phyloP scores from a whole-genome alignment of 2,329 filamentous ascomycete species.

The Chrysosporium queenslandicum region DNA sequence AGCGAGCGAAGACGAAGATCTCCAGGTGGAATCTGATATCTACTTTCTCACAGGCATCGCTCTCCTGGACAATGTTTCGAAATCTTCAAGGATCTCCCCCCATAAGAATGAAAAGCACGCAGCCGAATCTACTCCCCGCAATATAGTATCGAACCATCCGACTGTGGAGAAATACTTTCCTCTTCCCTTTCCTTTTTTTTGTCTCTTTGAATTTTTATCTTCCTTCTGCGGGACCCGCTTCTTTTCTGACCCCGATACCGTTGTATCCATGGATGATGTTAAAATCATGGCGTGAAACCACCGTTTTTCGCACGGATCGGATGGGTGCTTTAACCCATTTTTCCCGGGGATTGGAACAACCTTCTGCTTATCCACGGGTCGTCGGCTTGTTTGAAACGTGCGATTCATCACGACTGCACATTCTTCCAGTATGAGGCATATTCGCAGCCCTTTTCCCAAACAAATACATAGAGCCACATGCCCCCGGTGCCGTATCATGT shows the following conservation, averaged over 20 bases:
- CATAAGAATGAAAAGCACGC: not conserved
- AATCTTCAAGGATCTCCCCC: not conserved
- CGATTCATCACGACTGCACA: too few relatives aligned
- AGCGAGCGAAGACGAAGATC: not conserved
- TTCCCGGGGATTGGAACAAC: not conserved
- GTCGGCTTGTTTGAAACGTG: not conserved
- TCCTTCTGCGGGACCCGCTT: not conserved
- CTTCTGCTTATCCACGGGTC: not conserved
- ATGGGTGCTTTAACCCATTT: not conserved
- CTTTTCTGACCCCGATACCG: not conserved
- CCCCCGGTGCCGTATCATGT: too few relatives aligned
- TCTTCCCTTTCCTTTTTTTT: not conserved
- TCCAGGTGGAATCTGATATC: too few relatives aligned
- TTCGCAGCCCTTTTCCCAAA: not conserved
- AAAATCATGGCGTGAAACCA: conserved; percentile 6
- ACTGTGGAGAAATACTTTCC: not conserved
- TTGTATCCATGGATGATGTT: not conserved
- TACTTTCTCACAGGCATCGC: too few relatives aligned
- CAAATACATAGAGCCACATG: too few relatives aligned
- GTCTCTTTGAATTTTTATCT: not conserved
- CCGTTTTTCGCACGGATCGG: not conserved
- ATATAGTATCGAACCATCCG: not conserved
- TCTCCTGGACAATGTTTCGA: too few relatives aligned
- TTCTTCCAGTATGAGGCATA: not conserved
- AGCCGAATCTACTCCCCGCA: not conserved